Percentiles rank a stretch among this genome's conserved stretches.
Evolutionary conservation across 148 eudicot species (phyloP).

Genomic region (Rhododendron williamsianum): DNA sequence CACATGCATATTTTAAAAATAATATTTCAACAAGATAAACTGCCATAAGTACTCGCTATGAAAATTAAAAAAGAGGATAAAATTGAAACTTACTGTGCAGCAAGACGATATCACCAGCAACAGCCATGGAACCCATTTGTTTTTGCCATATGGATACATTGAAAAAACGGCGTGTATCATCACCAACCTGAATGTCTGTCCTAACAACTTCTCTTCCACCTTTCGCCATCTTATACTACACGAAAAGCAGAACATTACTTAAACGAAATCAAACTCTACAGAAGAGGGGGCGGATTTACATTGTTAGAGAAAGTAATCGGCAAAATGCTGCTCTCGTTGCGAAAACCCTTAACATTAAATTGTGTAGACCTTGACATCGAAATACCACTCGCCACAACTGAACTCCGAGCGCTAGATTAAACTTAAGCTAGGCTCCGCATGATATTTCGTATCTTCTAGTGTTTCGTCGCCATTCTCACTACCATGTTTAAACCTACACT

Average conservation of each 20-base stretch:
- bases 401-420: not conserved
- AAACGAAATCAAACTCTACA: not conserved
- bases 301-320: not conserved
- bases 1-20: not conserved
- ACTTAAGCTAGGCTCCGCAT: not conserved
- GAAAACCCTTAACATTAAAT: not conserved
- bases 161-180: conserved; percentile 66
- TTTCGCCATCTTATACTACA: conserved; percentile 54
- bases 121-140: conserved; percentile 40
- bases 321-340: not conserved
- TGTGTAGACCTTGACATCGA: not conserved
- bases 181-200: conserved; percentile 78
- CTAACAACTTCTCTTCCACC: conserved; percentile 49
- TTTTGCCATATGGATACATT: conserved; percentile 70
- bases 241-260: not conserved
- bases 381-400: not conserved
- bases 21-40: too few species aligned
- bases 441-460: not conserved
- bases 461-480: not conserved
- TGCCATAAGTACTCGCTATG: not conserved
- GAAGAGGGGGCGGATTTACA: not conserved
- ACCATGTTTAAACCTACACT: not conserved
- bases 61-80: not conserved
- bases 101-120: conserved; percentile 55
- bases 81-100: conserved; percentile 48